These are phyloP conservation scores for Scleroderma citrinum DNA, from an alignment of 768 basidiomycete genomes.

Conservation along the genomic window DNA sequence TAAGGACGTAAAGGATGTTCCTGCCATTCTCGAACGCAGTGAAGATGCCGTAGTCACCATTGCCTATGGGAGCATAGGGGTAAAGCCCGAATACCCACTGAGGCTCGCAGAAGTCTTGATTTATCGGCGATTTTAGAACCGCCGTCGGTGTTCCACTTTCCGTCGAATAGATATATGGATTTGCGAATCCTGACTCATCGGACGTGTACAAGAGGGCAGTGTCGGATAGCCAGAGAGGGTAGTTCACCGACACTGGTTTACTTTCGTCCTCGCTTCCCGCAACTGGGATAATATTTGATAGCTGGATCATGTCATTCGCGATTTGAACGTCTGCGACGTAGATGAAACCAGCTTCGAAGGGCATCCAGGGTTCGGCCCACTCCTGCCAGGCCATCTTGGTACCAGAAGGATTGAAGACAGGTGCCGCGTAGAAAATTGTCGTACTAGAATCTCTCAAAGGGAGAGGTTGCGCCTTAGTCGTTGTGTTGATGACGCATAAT, in stretches of 20 bases:
- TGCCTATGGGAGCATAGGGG: conserved; percentile 19
- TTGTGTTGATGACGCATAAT: conserved; percentile 49
- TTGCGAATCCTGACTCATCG: conserved; percentile 54
- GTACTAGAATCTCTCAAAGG: conserved; percentile 34
- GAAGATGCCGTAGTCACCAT: conserved; percentile 21
- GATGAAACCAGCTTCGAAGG: conserved; percentile 57
- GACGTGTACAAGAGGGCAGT: conserved; percentile 51
- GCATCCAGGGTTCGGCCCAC: conserved; percentile 63
- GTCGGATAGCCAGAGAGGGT: conserved; percentile 36
- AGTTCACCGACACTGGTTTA: conserved; percentile 25
- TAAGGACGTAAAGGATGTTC: conserved; percentile 29
- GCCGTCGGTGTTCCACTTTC: conserved; percentile 21
- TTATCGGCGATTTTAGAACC: conserved; percentile 14
- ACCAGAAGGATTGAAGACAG: conserved; percentile 53
- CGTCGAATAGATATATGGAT: conserved; percentile 33
- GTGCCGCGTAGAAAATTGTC: conserved; percentile 62
- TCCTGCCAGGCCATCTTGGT: conserved; percentile 50
- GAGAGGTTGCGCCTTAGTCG: conserved; percentile 31
- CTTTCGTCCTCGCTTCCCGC: conserved; percentile 39
- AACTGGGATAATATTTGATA: conserved; percentile 34
- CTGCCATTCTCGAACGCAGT: conserved; percentile 25
- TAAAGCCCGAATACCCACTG: conserved; percentile 14
- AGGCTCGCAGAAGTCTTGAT: conserved; percentile 20
- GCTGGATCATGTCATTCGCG: conserved; percentile 7
- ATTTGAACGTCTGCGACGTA: conserved; percentile 39